phyloP scores from a whole-genome alignment of 768 basidiomycete species.

The Boletus speciosus region DNA sequence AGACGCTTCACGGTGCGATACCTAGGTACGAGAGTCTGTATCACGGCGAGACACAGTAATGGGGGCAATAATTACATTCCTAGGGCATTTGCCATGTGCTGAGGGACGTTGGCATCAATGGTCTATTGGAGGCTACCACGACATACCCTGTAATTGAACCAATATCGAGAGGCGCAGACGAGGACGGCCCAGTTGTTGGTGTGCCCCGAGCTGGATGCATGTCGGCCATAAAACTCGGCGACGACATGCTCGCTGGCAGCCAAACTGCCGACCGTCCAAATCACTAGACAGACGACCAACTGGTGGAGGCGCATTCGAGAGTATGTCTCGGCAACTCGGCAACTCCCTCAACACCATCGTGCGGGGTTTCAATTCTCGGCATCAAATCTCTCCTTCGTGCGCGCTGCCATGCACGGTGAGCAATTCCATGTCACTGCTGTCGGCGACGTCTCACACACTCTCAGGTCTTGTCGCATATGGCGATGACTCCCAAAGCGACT shows the following conservation, averaged over 20 bases:
- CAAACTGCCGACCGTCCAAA: constrained; percentile 33
- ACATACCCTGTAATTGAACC: constrained; percentile 97
- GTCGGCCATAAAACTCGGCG: constrained; percentile 44
- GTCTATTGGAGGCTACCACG: background rate
- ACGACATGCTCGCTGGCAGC: constrained; percentile 37
- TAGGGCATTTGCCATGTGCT: constrained; percentile 99
- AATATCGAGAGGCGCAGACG: constrained; percentile 90
- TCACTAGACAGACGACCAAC: constrained; percentile 33
- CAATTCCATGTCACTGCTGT: background rate
- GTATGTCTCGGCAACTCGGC: constrained; percentile 28
- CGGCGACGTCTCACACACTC: constrained; percentile 1
- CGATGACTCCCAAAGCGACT: constrained; percentile 60
- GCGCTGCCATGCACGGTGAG: constrained; percentile 31
- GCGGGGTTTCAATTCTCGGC: constrained; percentile 25
- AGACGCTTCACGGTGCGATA: constrained; percentile 97
- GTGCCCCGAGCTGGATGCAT: constrained; percentile 45
- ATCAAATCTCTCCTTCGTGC: background rate
- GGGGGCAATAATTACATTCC: constrained; percentile 69
- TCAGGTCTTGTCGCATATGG: constrained; percentile 62
- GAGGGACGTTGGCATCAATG: constrained; percentile 2
- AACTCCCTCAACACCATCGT: background rate
- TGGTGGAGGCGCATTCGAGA: constrained; percentile 26
- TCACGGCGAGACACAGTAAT: background rate
- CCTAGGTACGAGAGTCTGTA: constrained; percentile 42
- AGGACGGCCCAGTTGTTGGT: constrained; percentile 99